Percentiles rank a stretch among this genome's conserved stretches.
These are phyloP conservation scores for Boechera divaricarpa DNA, from an alignment of 345 rosid genomes.

Conservation along the genomic window DNA sequence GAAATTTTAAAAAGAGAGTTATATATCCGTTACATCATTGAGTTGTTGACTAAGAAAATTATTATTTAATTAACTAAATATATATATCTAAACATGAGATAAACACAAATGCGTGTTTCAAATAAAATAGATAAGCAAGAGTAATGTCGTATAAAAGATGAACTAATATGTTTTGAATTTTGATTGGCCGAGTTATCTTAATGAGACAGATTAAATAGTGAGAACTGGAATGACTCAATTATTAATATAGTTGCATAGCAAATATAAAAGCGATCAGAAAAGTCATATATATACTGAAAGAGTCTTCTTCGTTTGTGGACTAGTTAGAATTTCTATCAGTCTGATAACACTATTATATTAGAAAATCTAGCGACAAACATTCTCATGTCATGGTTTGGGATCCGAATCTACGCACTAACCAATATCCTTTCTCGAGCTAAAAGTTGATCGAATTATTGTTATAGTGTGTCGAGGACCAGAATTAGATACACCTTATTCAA, in stretches of 20 bases:
- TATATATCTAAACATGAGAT: not conserved
- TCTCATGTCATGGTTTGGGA: too few relatives aligned
- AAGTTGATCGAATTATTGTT: not conserved
- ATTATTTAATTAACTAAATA: not conserved
- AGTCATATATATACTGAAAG: too few relatives aligned
- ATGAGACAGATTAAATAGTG: not conserved
- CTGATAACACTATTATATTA: too few relatives aligned
- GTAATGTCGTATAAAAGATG: not conserved
- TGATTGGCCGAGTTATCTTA: not conserved
- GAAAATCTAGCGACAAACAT: too few relatives aligned
- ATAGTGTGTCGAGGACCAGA: too few relatives aligned
- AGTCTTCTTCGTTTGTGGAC: too few relatives aligned
- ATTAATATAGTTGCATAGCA: not conserved
- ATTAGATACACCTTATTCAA: too few relatives aligned
- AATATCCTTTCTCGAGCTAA: not conserved
- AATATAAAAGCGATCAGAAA: not conserved
- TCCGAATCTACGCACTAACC: too few relatives aligned
- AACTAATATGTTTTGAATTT: not conserved
- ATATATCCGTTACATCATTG: not conserved
- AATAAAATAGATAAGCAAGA: not conserved
- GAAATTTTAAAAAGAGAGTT: not conserved
- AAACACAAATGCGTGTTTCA: not conserved
- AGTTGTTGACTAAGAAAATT: not conserved
- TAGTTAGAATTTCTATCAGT: too few relatives aligned
- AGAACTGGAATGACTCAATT: not conserved